Evolutionary conservation across 257 asterid species (phyloP), one percentile per base, ranked within the genome.

Genomic region (Buddleja alternifolia): DNA sequence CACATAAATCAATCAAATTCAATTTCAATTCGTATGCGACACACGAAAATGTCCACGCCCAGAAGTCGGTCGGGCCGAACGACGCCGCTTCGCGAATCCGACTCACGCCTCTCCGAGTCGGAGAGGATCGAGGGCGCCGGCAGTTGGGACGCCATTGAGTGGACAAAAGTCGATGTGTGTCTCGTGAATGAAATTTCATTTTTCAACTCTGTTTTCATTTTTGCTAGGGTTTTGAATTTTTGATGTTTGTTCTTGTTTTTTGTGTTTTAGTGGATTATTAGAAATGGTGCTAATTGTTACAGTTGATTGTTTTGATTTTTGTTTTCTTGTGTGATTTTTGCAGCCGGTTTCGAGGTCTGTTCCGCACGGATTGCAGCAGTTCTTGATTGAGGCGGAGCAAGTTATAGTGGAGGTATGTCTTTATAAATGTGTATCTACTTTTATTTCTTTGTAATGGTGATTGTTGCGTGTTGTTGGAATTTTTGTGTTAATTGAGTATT

Each of bases 131-230:
- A 92, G 68, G 94, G 92, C 69, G 78, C 91, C 60, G 90, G 96
- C 66, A 82, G 93, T 63, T 90, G 95, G 96, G 97, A 90, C 70
- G 89, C 97, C 78, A 70, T 93, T 62, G 97, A 93, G 81, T 93
- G 98, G 98, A 89, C 97, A 75, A 89, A 92, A 79, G 84, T 88
- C 71, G 96, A 88, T 55, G 96, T 88, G 48, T 58, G 76, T 70
- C 25, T 69, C n/a, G n/a, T n/a, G n/a, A n/a, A n/a, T n/a, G n/a
- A n/a, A n/a, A n/a, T n/a, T n/a, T n/a, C n/a, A n/a, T n/a, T n/a
- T n/a, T n/a, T n/a, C n/a, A n/a, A n/a, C n/a, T 29, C 34, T 1
- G 56, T 70, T 71, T 40, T 67, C 17, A 55, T 19, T 51, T 32
- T 51, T 32, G 64, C 75, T 78, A 60, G 81, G 83, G 80, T 79